These are phyloP conservation scores for Pecoramyces ruminantium DNA, from an alignment of 192 early-diverging fungal species.

Conservation along the genomic window DNA sequence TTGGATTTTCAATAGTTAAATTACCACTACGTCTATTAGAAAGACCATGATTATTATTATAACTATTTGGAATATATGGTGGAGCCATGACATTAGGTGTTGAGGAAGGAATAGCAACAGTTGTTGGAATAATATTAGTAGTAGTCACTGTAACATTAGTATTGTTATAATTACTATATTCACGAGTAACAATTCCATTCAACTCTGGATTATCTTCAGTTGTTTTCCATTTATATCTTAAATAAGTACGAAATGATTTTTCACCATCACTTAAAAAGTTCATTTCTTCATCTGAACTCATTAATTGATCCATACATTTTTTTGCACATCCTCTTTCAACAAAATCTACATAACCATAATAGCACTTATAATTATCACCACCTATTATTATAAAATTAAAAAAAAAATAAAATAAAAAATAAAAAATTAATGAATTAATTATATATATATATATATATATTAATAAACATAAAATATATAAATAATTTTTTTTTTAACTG, in stretches of 20 bases:
- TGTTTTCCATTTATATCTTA: background rate
- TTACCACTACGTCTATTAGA: background rate
- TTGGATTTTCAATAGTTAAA: background rate
- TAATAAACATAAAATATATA: no score
- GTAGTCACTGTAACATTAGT: background rate
- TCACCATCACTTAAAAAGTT: background rate
- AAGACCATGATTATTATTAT: background rate
- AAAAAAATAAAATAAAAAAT: no score
- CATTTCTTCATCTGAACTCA: background rate
- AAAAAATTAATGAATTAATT: no score
- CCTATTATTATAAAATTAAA: background rate
- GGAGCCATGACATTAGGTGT: background rate
- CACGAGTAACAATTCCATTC: background rate
- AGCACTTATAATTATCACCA: background rate
- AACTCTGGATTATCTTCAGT: background rate
- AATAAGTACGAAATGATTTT: background rate
- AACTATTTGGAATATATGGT: background rate
- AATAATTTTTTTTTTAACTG: no score
- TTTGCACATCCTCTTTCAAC: background rate
- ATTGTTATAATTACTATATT: background rate
- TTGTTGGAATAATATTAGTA: no score
- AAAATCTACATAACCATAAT: background rate
- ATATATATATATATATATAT: no score
- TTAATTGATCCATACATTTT: background rate
- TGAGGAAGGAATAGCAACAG: background rate